These are phyloP conservation scores for Hypsizygus ulmarius DNA, from an alignment of 1,284 basidiomycete species.

Conservation along the genomic window DNA sequence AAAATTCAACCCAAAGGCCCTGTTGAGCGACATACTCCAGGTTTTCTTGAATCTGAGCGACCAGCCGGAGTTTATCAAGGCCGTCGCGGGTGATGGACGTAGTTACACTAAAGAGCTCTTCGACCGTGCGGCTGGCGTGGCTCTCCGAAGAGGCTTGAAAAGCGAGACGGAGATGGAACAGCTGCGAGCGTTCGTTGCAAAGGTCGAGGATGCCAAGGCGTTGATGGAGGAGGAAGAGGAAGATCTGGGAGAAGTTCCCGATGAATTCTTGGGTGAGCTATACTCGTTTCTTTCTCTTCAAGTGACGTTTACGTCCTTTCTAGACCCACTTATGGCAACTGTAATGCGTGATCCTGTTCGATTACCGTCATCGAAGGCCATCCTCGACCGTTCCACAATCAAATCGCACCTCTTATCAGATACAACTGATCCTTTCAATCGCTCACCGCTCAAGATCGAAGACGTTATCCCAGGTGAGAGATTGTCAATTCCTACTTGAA, in stretches of 20 bases:
- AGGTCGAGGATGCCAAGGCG: slow-evolving; percentile 82
- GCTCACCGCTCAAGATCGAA: slow-evolving; percentile 74
- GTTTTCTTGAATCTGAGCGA: slow-evolving; percentile 90
- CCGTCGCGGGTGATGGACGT: slow-evolving; percentile 90
- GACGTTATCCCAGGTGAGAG: slow-evolving; percentile 74
- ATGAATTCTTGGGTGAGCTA: slow-evolving; percentile 85
- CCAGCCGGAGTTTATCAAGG: slow-evolving; percentile 79
- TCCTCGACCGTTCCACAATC: slow-evolving; percentile 91
- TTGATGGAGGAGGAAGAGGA: slow-evolving; percentile 80
- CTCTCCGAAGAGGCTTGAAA: slow-evolving; percentile 71
- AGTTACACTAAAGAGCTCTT: slow-evolving; percentile 89
- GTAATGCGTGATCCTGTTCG: slow-evolving; percentile 96
- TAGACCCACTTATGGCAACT: slow-evolving; percentile 91
- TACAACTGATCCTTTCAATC: slow-evolving; percentile 89
- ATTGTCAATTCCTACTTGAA: neutral
- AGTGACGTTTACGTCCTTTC: slow-evolving; percentile 8
- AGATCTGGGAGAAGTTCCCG: slow-evolving; percentile 91
- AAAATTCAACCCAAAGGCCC: slow-evolving; percentile 82
- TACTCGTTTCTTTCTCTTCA: slow-evolving; percentile 5
- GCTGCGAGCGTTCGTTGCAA: slow-evolving; percentile 70
- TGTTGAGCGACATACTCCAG: slow-evolving; percentile 87
- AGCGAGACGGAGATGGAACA: slow-evolving; percentile 77
- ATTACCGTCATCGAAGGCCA: slow-evolving; percentile 79
- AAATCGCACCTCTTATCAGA: slow-evolving; percentile 94
- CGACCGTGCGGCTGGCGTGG: slow-evolving; percentile 74